Evolutionary conservation across 352 stramenopile genomes (phyloP).

Genomic region (Phytophthora pseudosyringae): DNA sequence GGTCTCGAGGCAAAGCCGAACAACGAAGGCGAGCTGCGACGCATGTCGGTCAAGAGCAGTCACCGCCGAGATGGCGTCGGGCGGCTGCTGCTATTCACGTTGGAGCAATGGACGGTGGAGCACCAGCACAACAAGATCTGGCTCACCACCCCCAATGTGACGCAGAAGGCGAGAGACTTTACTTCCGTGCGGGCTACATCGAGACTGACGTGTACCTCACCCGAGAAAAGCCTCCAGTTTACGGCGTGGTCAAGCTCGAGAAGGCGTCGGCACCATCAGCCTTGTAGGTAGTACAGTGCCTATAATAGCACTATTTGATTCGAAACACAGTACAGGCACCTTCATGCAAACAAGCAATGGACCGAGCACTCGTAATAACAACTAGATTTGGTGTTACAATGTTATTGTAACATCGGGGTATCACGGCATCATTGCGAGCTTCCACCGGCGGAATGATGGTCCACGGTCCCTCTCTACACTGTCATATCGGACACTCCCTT

Average conservation of each 20-base stretch:
- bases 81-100: conserved; percentile 26
- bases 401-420: too few species aligned
- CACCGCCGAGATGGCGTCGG: conserved; percentile 44
- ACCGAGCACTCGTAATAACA: too few species aligned
- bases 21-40: conserved; percentile 38
- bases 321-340: too few species aligned
- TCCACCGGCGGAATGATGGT: conserved; percentile 12
- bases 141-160: conserved; percentile 34
- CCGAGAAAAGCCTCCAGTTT: conserved; percentile 23
- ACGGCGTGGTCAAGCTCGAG: conserved; percentile 32
- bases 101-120: conserved; percentile 34
- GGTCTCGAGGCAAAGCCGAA: conserved; percentile 39
- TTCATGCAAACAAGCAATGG: too few species aligned
- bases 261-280: conserved; percentile 8
- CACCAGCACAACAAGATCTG: conserved; percentile 31
- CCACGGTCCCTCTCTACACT: neutral
- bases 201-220: conserved; percentile 18
- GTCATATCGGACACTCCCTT: conserved; percentile 2
- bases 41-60: conserved; percentile 43
- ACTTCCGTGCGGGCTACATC: conserved; percentile 28
- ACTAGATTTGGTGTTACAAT: too few species aligned
- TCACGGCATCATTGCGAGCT: too few species aligned
- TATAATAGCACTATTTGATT: too few species aligned
- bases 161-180: conserved; percentile 24
- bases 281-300: neutral